Evolutionary conservation across 306 rosid species (phyloP), one percentile per base, ranked within the genome.

Genomic region (Fagus sylvatica): DNA sequence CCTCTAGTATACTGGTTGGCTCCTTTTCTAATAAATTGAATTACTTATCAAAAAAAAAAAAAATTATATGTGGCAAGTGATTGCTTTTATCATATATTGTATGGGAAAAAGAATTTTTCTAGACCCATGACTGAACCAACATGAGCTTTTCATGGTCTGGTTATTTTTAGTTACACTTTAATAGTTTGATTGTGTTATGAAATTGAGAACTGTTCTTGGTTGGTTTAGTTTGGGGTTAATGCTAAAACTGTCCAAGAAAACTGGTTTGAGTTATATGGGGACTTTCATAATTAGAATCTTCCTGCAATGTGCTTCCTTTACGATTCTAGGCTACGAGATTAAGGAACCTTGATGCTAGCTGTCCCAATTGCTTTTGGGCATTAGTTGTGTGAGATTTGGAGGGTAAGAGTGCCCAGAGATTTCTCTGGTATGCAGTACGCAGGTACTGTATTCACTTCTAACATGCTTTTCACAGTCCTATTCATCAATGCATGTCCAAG

Each of bases 321-420:
- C 41, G 1, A 39, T 66, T 7, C 48, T 66, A 1, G 32, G 33
- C 46, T 54, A 75, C 37, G 60, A 57, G 30, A 57, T 65, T 49
- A 34, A 12, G 76, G 59, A 41, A 13, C 34, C n/a, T 53, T 30
- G 74, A 56, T 84, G 66, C 76, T 79, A 70, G 74, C 83, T 73
- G 77, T 69, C 76, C 1, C 80, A 73, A 32, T 74, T 77, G 41
- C 75, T 73, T 75, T 75, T 37, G 69, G 62, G 39, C 65, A 57
- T 60, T 74, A n/a, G 73, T 75, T 59, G 34, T 74, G 71, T 70
- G 40, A 67, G 74, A 65, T 17, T 86, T 73, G 71, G 62, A 84
- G 43, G 46, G 78, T 30, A 61, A 22, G 64, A 75, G 65, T 76
- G 64, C 36, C 64, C 33, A 74, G 73, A 39, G 78, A 15, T 56